These are phyloP conservation scores for Saturnispora galanensis DNA, from an alignment of 805 yeast species.

Conservation along the genomic window DNA sequence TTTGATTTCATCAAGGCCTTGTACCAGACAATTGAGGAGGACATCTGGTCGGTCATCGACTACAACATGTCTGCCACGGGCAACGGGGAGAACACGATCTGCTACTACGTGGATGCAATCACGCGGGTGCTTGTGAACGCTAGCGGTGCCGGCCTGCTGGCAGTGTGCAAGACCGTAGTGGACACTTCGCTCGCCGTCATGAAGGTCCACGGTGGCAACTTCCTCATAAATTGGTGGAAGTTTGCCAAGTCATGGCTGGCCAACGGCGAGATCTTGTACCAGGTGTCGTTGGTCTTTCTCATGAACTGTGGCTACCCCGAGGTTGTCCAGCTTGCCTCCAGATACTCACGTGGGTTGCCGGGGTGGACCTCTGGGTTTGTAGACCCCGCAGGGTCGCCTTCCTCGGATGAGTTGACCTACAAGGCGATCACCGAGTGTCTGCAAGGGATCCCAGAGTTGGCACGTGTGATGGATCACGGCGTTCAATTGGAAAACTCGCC, in stretches of 20 bases:
- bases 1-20: constrained; percentile 31
- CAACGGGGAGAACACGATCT: constrained; percentile 31
- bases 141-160: not conserved
- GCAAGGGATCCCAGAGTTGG: not conserved
- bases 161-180: constrained; percentile 22
- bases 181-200: not conserved
- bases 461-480: not conserved
- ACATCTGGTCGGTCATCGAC: constrained; percentile 29
- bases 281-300: not conserved
- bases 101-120: constrained; percentile 30
- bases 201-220: not conserved
- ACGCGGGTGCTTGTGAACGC: not conserved
- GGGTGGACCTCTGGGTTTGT: not conserved
- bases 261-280: not conserved
- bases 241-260: constrained; percentile 4
- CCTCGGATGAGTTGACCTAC: not conserved
- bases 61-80: constrained; percentile 32
- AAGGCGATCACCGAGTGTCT: not conserved
- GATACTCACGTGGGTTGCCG: not conserved
- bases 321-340: not conserved
- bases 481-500: not conserved
- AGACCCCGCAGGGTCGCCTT: not conserved
- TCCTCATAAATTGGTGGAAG: constrained; percentile 5
- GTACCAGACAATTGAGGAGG: constrained; percentile 11
- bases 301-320: not conserved